Base-by-base conservation (phyloP, 177 flowering plant genomes). In the Telopea speciosissima region DNA sequence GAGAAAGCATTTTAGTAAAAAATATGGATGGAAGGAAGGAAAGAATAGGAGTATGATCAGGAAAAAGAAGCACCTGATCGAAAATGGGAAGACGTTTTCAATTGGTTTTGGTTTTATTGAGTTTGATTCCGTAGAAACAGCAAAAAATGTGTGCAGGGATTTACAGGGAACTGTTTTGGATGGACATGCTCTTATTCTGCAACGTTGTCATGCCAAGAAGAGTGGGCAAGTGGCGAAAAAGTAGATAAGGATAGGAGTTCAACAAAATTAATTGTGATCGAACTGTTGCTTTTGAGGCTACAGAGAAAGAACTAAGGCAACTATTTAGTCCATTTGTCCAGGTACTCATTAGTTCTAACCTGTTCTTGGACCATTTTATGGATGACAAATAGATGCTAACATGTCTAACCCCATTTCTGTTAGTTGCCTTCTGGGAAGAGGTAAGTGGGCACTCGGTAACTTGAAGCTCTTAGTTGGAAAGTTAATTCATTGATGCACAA, bases 141-240 rank as follows among this genome's bases (percentile, higher is more conserved):
- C 98, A 67, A 61, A 81, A 68, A 82, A 74, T 68, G 83, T 85
- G 36, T 90, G 95, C 83, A 83, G 74, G 77, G 93, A 93, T 80
- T 80, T 96, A 58, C 99, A 93, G 98, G 97, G 96, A 80, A 88
- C 96, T 80, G 73, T 91, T 77, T 78, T 95, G 81, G 98, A n/a
- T 78, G 92, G 96, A 52, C 97, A 95, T 84, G 96, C 98, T 73
- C 92, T 95, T 63, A 86, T 77, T 70, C 79, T 95, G 85, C 92
- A 91, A 85, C 85, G 80, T 71, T 90, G 96, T 69, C 92, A 82
- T 72, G 85, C 85, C 75, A 95, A 93, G 78, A 84, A 83, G 56
- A 85, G 85, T 59, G 87, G 78, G 23, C 74, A 75, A 72, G 79
- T 68, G 2, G 61, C 62, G 85, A 82, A 69, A 90, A 80, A 67